Percentiles rank a stretch among this genome's conserved stretches.
Conservation (phyloP, 805 yeast species). For the Starmerella gropengiesseri region DNA sequence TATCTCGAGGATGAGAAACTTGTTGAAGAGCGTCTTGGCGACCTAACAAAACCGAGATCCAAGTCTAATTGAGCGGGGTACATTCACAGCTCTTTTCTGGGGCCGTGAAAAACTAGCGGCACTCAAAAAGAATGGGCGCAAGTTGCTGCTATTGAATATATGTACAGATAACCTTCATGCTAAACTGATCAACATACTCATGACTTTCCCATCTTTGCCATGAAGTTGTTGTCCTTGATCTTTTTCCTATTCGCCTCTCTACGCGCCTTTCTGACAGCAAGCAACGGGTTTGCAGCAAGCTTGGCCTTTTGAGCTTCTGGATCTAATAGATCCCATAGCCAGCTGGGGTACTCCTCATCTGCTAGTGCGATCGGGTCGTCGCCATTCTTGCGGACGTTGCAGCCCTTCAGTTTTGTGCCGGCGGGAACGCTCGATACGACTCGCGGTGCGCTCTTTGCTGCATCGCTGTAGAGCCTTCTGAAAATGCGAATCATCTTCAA, state of each 20-base stretch:
- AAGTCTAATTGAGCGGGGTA: too few relatives aligned
- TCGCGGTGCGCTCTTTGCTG: constrained; percentile 18
- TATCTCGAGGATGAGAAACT: constrained; percentile 19
- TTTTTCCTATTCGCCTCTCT: constrained; percentile 55
- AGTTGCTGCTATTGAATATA: neutral
- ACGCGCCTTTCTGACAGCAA: constrained; percentile 58
- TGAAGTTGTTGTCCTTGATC: constrained; percentile 71
- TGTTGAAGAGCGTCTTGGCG: constrained; percentile 16
- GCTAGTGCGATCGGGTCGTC: constrained; percentile 79
- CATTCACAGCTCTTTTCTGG: too few relatives aligned
- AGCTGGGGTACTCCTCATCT: constrained; percentile 82
- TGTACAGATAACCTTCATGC: neutral
- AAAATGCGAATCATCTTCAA: constrained; percentile 10
- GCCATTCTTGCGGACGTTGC: constrained; percentile 69
- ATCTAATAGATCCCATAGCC: constrained; percentile 86
- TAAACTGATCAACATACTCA: too few relatives aligned
- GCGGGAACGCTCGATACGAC: constrained; percentile 36
- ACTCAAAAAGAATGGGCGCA: neutral
- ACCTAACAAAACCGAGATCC: constrained; percentile 6
- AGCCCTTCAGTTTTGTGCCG: constrained; percentile 51
- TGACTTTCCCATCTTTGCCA: constrained; percentile 41
- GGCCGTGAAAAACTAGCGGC: too few relatives aligned
- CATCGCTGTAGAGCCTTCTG: constrained; percentile 18
- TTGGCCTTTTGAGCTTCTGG: constrained; percentile 46
- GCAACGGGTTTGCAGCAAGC: constrained; percentile 50